phyloP scores from a whole-genome alignment of 768 basidiomycete species.

The Peribolospora kevripleyi region DNA sequence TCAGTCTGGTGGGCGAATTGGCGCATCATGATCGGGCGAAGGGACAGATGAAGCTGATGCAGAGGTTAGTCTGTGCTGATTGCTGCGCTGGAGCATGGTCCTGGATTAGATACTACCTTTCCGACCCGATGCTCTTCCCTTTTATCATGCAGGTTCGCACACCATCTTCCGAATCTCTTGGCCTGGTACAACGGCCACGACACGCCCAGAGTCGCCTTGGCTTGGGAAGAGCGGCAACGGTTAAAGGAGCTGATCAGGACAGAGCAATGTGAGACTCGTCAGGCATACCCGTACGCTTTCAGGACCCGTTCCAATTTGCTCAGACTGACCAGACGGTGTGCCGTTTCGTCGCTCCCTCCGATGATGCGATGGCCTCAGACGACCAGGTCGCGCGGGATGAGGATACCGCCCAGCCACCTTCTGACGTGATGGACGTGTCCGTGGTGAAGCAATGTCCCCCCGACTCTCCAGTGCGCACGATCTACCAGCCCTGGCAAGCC shows the following conservation, averaged over 20 bases:
- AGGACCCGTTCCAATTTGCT: no score
- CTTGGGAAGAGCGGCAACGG: conserved; percentile 11
- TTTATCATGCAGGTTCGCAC: neutral
- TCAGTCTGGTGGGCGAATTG: conserved; percentile 10
- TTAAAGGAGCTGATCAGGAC: conserved; percentile 8
- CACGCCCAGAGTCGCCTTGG: conserved; percentile 8
- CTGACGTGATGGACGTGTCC: conserved; percentile 8
- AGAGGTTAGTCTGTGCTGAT: neutral
- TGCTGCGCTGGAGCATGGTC: no score
- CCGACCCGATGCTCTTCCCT: no score
- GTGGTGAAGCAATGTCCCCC: conserved; percentile 12
- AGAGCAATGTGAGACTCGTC: conserved; percentile 10
- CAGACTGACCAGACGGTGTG: no score
- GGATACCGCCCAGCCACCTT: conserved; percentile 6
- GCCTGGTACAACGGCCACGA: conserved; percentile 15
- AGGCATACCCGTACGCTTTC: neutral
- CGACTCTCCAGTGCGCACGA: conserved; percentile 9
- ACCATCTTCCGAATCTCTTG: conserved; percentile 12
- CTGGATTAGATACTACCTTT: no score
- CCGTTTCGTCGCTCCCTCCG: neutral
- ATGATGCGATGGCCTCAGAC: conserved; percentile 1
- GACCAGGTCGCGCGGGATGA: conserved; percentile 1
- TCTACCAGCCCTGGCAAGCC: conserved; percentile 11
- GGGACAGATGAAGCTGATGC: conserved; percentile 10
- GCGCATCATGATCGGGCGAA: conserved; percentile 12